A percentile compares a stretch with the other conserved stretches of the same genome.
phyloP scores from a whole-genome alignment of 495 filamentous ascomycete species.

The Letharia columbiana region DNA sequence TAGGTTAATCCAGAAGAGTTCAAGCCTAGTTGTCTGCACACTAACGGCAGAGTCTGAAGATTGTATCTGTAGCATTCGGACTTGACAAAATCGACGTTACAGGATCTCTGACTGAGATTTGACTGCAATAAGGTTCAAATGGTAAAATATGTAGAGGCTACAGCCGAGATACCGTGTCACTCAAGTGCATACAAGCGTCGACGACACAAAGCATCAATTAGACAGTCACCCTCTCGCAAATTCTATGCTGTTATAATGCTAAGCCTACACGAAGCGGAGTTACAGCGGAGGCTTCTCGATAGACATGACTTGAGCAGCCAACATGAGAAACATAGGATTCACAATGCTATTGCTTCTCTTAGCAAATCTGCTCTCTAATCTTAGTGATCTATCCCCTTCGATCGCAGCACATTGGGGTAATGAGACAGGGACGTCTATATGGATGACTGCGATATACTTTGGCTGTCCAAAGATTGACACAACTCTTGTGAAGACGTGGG shows the following conservation, averaged over 20 bases:
- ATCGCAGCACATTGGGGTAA: background rate
- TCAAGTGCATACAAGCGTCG: background rate
- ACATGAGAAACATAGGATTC: background rate
- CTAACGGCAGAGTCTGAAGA: no score
- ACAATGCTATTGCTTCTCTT: background rate
- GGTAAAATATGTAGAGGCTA: no score
- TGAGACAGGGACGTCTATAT: background rate
- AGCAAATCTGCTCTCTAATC: background rate
- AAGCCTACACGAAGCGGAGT: background rate
- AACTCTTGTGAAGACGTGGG: background rate
- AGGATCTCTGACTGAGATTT: no score
- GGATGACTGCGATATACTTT: background rate
- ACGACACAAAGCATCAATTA: background rate
- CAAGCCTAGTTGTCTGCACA: no score
- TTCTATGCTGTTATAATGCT: background rate
- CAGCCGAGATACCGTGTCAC: background rate
- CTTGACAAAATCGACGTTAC: no score
- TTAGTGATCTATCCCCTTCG: background rate
- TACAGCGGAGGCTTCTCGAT: background rate
- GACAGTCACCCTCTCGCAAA: background rate
- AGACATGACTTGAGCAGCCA: background rate
- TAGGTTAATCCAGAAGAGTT: no score
- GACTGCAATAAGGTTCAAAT: no score
- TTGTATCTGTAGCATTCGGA: no score
- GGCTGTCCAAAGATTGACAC: background rate